Evolutionary conservation across 768 basidiomycete species (phyloP).

Genomic region (Russula earlei): DNA sequence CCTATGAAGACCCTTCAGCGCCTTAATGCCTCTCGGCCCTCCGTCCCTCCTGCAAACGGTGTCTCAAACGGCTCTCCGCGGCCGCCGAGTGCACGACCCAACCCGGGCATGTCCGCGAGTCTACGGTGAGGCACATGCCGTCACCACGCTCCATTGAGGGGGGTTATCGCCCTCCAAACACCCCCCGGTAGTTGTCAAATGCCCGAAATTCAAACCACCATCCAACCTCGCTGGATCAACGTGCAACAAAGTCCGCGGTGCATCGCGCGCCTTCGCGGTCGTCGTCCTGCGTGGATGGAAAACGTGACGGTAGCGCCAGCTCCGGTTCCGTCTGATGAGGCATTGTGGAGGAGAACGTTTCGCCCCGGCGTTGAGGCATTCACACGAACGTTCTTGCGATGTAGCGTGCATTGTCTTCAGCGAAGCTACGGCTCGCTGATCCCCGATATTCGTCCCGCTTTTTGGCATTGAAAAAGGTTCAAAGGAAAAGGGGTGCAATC

Average conservation of each 20-base stretch:
- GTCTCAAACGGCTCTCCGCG: conserved; percentile 14
- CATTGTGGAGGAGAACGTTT: background rate
- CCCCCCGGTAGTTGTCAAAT: background rate
- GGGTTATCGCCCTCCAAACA: background rate
- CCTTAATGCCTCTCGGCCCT: conserved; percentile 46
- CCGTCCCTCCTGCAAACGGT: conserved; percentile 15
- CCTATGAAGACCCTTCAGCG: conserved; percentile 87
- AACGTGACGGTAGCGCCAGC: too few relatives aligned
- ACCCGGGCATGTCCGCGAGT: conserved; percentile 16
- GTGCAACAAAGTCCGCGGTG: background rate
- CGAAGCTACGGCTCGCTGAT: background rate
- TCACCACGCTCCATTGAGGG: background rate
- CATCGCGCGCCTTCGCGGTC: background rate
- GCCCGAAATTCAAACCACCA: background rate
- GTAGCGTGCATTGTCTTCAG: background rate
- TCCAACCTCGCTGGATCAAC: background rate
- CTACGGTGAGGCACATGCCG: conserved; percentile 4
- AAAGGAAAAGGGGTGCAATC: too few relatives aligned
- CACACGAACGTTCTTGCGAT: background rate
- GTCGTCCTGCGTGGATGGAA: background rate
- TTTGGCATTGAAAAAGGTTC: too few relatives aligned
- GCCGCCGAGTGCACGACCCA: conserved; percentile 12
- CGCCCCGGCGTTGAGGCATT: background rate
- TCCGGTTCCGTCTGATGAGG: background rate
- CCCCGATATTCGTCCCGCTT: background rate